Conservation (phyloP, 2,329 filamentous ascomycete species). For the Whalleya microplaca region DNA sequence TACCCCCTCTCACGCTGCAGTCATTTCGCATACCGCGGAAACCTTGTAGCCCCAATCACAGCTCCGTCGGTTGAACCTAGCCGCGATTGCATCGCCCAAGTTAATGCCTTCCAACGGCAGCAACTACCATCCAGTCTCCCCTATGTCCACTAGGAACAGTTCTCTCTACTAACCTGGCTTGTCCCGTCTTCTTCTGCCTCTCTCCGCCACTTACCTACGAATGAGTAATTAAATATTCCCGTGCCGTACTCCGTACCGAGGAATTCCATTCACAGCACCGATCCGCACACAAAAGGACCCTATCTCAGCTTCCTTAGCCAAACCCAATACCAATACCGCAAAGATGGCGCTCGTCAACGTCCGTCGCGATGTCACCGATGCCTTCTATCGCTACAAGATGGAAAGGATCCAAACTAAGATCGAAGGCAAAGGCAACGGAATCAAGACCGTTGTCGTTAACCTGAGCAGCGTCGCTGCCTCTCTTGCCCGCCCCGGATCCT, state of each 20-base stretch:
- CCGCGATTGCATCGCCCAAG: slow-evolving; percentile 44
- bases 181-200: slow-evolving; percentile 42
- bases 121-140: slow-evolving; percentile 54
- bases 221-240: slow-evolving; percentile 33
- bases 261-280: slow-evolving; percentile 27
- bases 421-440: slow-evolving; percentile 99
- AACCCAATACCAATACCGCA: slow-evolving; percentile 48
- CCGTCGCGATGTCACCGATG: slow-evolving; percentile 95
- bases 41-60: slow-evolving; percentile 87
- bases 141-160: slow-evolving; percentile 59
- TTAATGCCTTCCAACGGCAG: slow-evolving; percentile 62
- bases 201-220: slow-evolving; percentile 38
- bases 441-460: slow-evolving; percentile 99
- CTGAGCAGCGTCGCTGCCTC: slow-evolving; percentile 90
- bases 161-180: slow-evolving; percentile 57
- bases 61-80: slow-evolving; percentile 83
- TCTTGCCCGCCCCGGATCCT: slow-evolving; percentile 87
- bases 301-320: slow-evolving; percentile 20
- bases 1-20: slow-evolving; percentile 93
- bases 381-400: slow-evolving; percentile 99
- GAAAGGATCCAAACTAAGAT: slow-evolving; percentile 98
- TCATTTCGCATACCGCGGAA: slow-evolving; percentile 95
- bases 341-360: slow-evolving; percentile 98
- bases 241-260: slow-evolving; percentile 24
- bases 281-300: slow-evolving; percentile 21